A percentile compares a stretch with the other conserved stretches of the same genome.
These are phyloP conservation scores for Allium sativum DNA, from an alignment of 106 monocot species.

Conservation along the genomic window DNA sequence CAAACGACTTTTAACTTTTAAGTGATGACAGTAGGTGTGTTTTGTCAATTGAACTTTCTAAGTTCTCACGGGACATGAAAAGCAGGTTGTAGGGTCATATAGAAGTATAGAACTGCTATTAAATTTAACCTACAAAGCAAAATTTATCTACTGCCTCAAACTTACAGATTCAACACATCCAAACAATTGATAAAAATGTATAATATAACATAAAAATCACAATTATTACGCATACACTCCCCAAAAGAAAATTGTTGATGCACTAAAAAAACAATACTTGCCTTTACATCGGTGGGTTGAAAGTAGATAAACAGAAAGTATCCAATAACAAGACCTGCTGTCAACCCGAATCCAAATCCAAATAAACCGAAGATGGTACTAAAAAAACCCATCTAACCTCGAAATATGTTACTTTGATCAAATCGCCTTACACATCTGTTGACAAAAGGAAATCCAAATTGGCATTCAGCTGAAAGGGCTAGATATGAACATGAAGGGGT, in stretches of 20 bases:
- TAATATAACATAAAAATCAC: no score
- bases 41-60: no score
- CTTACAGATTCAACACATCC: no score
- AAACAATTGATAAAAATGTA: no score
- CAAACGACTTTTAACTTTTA: no score
- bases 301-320: slow-evolving; percentile 69
- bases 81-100: no score
- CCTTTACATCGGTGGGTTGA: slow-evolving; percentile 63
- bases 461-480: neutral
- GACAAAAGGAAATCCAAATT: slow-evolving; percentile 4
- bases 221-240: neutral
- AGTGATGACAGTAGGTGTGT: no score
- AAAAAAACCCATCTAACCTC: slow-evolving; percentile 33
- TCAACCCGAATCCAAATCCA: slow-evolving; percentile 48
- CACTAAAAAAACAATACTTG: neutral
- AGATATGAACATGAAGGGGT: neutral
- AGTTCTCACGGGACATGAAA: no score
- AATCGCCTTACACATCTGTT: slow-evolving; percentile 4
- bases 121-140: no score
- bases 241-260: neutral
- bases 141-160: no score
- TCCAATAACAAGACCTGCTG: slow-evolving; percentile 44
- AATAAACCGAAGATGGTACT: slow-evolving; percentile 37
- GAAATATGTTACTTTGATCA: neutral
- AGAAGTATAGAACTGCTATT: no score